Evolutionary conservation across 495 filamentous ascomycete genomes (phyloP).

Genomic region (Penicillium psychrofluorescens): DNA sequence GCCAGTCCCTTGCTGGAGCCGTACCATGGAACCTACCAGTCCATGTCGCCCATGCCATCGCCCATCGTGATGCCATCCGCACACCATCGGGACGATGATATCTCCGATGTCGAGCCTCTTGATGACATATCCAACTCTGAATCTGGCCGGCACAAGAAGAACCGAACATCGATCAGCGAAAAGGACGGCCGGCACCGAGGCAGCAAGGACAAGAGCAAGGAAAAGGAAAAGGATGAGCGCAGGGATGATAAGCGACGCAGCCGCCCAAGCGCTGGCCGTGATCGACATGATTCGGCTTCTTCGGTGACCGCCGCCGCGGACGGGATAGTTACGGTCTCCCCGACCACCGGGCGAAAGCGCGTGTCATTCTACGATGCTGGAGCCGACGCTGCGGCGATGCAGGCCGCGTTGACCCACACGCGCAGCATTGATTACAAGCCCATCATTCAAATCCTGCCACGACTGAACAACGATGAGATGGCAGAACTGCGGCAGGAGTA

Average conservation of each 20-base stretch:
- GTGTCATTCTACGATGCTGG: conserved; percentile 68
- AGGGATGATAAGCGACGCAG: conserved; percentile 28
- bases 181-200: conserved; percentile 10
- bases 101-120: conserved; percentile 43
- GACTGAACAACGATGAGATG: conserved; percentile 76
- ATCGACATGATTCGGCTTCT: conserved; percentile 19
- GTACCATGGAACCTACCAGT: conserved; percentile 91
- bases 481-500: conserved; percentile 79
- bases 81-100: conserved; percentile 31
- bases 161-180: conserved; percentile 19
- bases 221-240: conserved; percentile 20
- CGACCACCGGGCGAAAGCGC: conserved; percentile 30
- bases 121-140: conserved; percentile 26
- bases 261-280: conserved; percentile 17
- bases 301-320: conserved; percentile 11
- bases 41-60: conserved; percentile 90
- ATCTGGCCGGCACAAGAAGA: conserved; percentile 23
- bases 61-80: conserved; percentile 46
- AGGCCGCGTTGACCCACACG: conserved; percentile 63
- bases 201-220: conserved; percentile 12
- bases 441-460: conserved; percentile 77
- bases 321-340: conserved; percentile 21
- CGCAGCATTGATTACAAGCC: conserved; percentile 59
- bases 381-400: conserved; percentile 68
- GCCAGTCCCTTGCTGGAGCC: conserved; percentile 83